Percentiles rank a stretch among this genome's conserved stretches.
phyloP scores from a whole-genome alignment of 176 grass and related monocot genomes.

The Tillandsia fasciculata region DNA sequence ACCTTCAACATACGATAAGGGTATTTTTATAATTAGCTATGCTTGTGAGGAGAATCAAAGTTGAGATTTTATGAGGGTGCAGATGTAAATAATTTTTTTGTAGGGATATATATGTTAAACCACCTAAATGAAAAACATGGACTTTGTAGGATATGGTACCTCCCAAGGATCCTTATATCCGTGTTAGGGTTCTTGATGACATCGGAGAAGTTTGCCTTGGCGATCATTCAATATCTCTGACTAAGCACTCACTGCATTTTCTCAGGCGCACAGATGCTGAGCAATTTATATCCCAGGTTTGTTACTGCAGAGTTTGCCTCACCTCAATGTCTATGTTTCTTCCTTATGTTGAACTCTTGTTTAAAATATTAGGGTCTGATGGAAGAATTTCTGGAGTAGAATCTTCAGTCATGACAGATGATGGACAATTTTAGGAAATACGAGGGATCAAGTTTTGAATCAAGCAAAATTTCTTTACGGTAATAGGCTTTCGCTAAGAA shows the following conservation, averaged over 20 bases:
- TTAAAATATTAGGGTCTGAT: conserved; percentile 55
- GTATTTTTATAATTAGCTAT: no score
- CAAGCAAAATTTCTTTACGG: no score
- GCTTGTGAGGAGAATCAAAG: no score
- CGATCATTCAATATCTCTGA: conserved; percentile 74
- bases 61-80: no score
- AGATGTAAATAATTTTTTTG: no score
- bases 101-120: no score
- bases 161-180: conserved; percentile 94
- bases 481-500: no score
- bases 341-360: conserved; percentile 11
- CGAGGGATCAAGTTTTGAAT: no score
- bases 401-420: background rate
- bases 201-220: conserved; percentile 91
- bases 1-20: no score
- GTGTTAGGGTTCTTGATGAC: conserved; percentile 68
- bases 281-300: conserved; percentile 80
- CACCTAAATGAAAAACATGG: no score
- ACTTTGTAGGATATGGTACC: conserved; percentile 77
- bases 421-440: no score
- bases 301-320: conserved; percentile 3
- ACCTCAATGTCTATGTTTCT: background rate
- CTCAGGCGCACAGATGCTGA: conserved; percentile 80
- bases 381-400: conserved; percentile 86
- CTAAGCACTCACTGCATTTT: conserved; percentile 89